Conservation (phyloP, 179 eudicot genomes). For the Silene coronaria region DNA sequence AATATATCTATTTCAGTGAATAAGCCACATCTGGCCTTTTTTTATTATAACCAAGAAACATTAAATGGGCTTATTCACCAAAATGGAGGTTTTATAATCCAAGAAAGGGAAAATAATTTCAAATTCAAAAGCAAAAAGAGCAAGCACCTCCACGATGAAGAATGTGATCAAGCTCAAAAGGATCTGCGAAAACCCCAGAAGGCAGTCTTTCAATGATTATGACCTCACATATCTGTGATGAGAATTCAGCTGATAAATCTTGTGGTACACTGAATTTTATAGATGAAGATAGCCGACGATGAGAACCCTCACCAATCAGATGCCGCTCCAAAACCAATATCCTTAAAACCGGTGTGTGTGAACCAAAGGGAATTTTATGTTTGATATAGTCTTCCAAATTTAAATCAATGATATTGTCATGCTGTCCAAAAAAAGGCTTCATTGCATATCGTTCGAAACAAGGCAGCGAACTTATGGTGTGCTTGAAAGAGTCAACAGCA, state of each 20-base stretch:
- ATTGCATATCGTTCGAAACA: conserved; percentile 39
- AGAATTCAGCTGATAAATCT: conserved; percentile 19
- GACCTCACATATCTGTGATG: conserved; percentile 42
- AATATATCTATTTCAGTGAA: not conserved
- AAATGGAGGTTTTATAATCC: not conserved
- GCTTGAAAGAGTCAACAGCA: conserved; percentile 3
- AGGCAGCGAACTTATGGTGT: conserved; percentile 15
- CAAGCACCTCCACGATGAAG: conserved; percentile 58
- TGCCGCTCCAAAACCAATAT: conserved; percentile 36
- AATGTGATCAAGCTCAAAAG: conserved; percentile 86
- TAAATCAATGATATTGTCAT: conserved; percentile 37
- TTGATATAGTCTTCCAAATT: conserved; percentile 38
- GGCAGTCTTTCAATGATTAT: conserved; percentile 73
- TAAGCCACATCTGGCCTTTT: not conserved
- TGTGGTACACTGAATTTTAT: conserved; percentile 36
- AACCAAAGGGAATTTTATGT: conserved; percentile 31
- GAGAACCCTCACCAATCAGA: conserved; percentile 89
- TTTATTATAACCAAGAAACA: not conserved
- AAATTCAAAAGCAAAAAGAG: conserved; percentile 13
- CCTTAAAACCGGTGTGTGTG: conserved; percentile 24
- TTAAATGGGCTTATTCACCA: not conserved
- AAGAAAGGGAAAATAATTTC: not conserved
- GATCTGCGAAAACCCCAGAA: conserved; percentile 83
- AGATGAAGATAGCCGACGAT: conserved; percentile 58
- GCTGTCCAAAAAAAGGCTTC: conserved; percentile 42